Evolutionary conservation across 2,329 filamentous ascomycete species (phyloP).

Genomic region (Pyricularia grisea): DNA sequence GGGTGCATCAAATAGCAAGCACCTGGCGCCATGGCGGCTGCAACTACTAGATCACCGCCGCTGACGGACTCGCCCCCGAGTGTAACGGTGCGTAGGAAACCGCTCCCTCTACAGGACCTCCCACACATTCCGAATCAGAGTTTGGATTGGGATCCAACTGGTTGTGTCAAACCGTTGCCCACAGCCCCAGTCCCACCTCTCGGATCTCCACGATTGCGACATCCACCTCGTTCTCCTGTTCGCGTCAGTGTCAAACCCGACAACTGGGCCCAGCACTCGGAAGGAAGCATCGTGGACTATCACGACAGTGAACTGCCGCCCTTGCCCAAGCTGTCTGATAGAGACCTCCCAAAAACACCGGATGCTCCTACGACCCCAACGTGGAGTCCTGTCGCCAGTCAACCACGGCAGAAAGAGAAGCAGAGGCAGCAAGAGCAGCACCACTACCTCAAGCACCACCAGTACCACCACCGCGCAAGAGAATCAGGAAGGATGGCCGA

Average conservation of each 20-base stretch:
- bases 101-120: slow-evolving; percentile 22
- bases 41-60: slow-evolving; percentile 15
- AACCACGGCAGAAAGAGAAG: slow-evolving; percentile 6
- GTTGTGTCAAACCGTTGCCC: slow-evolving; percentile 19
- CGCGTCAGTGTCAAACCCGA: slow-evolving; percentile 43
- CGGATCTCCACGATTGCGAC: slow-evolving; percentile 35
- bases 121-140: slow-evolving; percentile 11
- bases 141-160: slow-evolving; percentile 1
- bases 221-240: slow-evolving; percentile 46
- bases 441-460: slow-evolving; percentile 8
- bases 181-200: slow-evolving; percentile 12
- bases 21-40: slow-evolving; percentile 20
- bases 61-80: slow-evolving; percentile 15
- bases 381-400: slow-evolving; percentile 18
- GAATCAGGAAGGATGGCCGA: slow-evolving; percentile 1
- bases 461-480: slow-evolving; percentile 5
- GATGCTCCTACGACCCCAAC: slow-evolving; percentile 27
- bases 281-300: slow-evolving; percentile 37
- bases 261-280: slow-evolving; percentile 42
- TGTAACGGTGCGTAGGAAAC: slow-evolving; percentile 22
- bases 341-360: slow-evolving; percentile 22
- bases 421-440: slow-evolving; percentile 8
- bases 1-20: neutral
- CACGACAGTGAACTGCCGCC: slow-evolving; percentile 6
- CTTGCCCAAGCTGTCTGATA: slow-evolving; percentile 14